Base-by-base conservation (phyloP, 768 basidiomycete species). In the Tylopilus plumbeoviolaceoides region DNA sequence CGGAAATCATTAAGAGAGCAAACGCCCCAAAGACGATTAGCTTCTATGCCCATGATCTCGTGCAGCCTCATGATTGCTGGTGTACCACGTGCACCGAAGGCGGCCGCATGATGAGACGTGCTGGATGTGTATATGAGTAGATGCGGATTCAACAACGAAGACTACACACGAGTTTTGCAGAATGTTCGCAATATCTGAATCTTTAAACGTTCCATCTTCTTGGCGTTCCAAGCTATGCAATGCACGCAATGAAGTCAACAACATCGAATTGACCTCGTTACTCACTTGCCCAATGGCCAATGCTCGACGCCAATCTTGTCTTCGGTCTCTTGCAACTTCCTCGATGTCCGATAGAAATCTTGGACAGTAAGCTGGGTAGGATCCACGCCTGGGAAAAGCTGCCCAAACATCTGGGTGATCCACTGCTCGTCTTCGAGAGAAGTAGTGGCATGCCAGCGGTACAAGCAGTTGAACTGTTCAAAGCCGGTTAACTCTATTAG, bases 1-100 rank as follows among this genome's bases (percentile, higher is more conserved):
- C 90, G 75, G 70, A 93, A 93, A 54, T 92, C 90, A 57, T 93
- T 93, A 56, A 93, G 65, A 2, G 86, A 84, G 64, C 90, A 92
- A 18, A 85, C 83, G 44, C 89, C 90, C 90, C 90, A 94, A 20
- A 63, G 58, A 28, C 91, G 79, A 62, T 80, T 86, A 52, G 85
- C 76, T 59, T 87, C 82, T 43, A 93, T 91, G 39, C 89, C 89
- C 87, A 93, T 87, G 38, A 91, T 75, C 64, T 94, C 91, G 55
- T 91, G 80, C 23, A 91, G 63, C 40, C 78, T 82, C 84, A 92
- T 87, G 44, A 78, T 68, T n/a, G 68, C 76, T 44, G 91, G 91
- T 2, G 87, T 91, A 6, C 85, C 82, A 18, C 87, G 81, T 20
- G 90, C 91, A 50, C 85, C 74, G 72, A 91, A 92, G 15, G 83